phyloP scores from a whole-genome alignment of 495 filamentous ascomycete species.

The Copromyces sp. region DNA sequence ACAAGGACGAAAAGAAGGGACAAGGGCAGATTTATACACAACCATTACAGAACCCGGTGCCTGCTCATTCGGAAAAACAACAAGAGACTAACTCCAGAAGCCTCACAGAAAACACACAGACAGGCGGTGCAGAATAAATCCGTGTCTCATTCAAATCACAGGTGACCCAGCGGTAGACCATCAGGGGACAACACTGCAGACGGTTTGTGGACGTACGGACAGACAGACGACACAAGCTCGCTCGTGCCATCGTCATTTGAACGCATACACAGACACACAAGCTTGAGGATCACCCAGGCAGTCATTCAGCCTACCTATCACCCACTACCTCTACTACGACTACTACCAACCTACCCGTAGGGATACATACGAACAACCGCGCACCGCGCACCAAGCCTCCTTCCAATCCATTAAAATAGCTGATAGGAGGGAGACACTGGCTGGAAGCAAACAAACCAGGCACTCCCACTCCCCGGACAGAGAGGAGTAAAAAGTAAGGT shows the following conservation, averaged over 20 bases:
- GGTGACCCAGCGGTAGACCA: neutral
- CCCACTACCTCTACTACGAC: neutral
- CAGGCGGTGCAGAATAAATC: neutral
- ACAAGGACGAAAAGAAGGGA: neutral
- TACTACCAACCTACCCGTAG: neutral
- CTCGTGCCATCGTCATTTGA: neutral
- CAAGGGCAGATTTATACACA: neutral
- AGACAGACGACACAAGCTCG: neutral
- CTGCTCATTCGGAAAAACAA: neutral
- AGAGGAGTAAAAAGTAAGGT: neutral
- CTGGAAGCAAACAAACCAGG: neutral
- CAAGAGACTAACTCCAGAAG: neutral
- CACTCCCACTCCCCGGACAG: neutral
- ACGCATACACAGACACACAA: neutral
- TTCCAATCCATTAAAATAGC: neutral
- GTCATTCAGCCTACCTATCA: neutral
- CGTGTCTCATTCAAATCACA: neutral
- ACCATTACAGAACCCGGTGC: neutral
- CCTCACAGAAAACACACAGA: neutral
- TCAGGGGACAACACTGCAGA: neutral
- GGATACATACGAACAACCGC: neutral
- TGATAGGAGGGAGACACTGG: neutral
- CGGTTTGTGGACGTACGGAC: neutral
- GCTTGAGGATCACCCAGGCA: neutral
- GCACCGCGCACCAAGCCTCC: neutral